These are phyloP conservation scores for Phytophthora pistaciae DNA, from an alignment of 352 stramenopile genomes.

Conservation along the genomic window DNA sequence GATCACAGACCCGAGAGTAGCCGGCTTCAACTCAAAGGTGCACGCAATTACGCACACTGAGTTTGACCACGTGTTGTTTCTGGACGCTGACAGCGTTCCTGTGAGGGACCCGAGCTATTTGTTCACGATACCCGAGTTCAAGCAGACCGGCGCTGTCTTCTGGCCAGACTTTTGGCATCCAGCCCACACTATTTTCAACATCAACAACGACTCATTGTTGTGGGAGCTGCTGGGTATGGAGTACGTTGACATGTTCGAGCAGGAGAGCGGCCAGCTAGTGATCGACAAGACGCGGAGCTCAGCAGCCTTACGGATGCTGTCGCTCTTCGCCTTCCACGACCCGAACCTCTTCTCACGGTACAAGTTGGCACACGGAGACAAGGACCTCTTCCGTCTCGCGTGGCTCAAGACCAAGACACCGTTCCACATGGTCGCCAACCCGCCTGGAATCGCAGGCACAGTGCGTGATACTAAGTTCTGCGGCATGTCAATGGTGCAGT, in stretches of 20 bases:
- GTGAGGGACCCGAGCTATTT: conserved; percentile 6
- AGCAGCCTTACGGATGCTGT: conserved; percentile 1
- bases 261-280: conserved; percentile 7
- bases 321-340: conserved; percentile 50
- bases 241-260: conserved; percentile 13
- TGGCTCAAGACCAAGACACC: conserved; percentile 56
- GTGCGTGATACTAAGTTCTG: conserved; percentile 54
- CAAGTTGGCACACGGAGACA: conserved; percentile 60
- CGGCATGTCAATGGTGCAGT: conserved; percentile 60
- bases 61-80: conserved; percentile 2
- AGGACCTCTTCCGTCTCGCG: conserved; percentile 66
- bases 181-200: conserved; percentile 8
- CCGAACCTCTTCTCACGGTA: conserved; percentile 47
- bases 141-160: conserved; percentile 8
- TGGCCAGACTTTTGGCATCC: conserved; percentile 14
- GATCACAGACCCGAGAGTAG: neutral
- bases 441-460: conserved; percentile 46
- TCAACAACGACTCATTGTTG: conserved; percentile 2
- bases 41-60: conserved; percentile 1
- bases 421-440: conserved; percentile 64
- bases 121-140: conserved; percentile 2
- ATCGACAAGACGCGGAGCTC: conserved; percentile 2
- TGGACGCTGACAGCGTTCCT: conserved; percentile 9
- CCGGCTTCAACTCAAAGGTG: conserved; percentile 1
- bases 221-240: conserved; percentile 9